phyloP scores from a whole-genome alignment of 192 early-diverging fungal genomes.

The Diversispora eburnea region DNA sequence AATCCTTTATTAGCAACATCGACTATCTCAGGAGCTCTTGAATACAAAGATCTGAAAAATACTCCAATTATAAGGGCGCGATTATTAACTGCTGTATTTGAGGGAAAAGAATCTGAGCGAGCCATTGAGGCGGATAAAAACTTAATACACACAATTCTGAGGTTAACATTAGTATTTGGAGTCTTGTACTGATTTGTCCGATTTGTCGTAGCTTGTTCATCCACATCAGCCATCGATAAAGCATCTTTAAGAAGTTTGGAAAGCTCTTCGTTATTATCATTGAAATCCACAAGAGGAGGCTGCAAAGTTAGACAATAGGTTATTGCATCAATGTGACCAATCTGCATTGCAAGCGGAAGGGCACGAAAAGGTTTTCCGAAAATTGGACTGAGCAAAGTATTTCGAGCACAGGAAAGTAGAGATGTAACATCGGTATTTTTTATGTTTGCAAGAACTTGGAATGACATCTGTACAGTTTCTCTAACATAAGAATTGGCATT shows the following conservation, averaged over 20 bases:
- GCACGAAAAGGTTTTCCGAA: slow-evolving; percentile 96
- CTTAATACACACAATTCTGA: slow-evolving; percentile 95
- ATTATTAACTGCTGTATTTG: slow-evolving; percentile 63
- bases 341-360: slow-evolving; percentile 93
- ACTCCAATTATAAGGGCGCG: slow-evolving; percentile 90
- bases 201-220: slow-evolving; percentile 92
- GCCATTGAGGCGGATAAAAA: slow-evolving; percentile 93
- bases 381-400: slow-evolving; percentile 85
- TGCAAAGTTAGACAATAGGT: slow-evolving; percentile 89
- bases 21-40: slow-evolving; percentile 91
- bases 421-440: slow-evolving; percentile 79
- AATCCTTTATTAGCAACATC: slow-evolving; percentile 91
- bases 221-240: slow-evolving; percentile 89
- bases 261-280: slow-evolving; percentile 73
- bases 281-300: slow-evolving; percentile 82
- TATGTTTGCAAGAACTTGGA: slow-evolving; percentile 76
- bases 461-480: slow-evolving; percentile 78
- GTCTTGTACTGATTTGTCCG: slow-evolving; percentile 80
- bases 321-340: slow-evolving; percentile 98
- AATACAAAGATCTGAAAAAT: slow-evolving; percentile 98
- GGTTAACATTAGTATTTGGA: slow-evolving; percentile 73
- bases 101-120: slow-evolving; percentile 72
- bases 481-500: slow-evolving; percentile 87
- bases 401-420: slow-evolving; percentile 77
- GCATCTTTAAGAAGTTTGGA: slow-evolving; percentile 87